A percentile compares a stretch with the other conserved stretches of the same genome.
Evolutionary conservation across 1,139 yeast genomes (phyloP).

Genomic region (Suhomyces anneliseae): DNA sequence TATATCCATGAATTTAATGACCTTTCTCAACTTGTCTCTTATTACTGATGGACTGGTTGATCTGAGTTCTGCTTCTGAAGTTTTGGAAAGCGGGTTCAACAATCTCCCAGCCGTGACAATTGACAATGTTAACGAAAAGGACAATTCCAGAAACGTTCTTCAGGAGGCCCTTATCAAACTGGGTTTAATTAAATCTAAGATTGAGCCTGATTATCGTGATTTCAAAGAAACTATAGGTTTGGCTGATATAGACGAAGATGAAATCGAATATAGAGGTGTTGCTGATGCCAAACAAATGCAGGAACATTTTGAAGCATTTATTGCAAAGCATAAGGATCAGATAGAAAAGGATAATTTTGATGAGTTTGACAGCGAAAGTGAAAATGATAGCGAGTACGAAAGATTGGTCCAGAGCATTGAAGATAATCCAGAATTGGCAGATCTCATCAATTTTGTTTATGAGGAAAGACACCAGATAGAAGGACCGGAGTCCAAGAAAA

Average conservation of each 20-base stretch:
- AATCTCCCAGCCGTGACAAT: background rate
- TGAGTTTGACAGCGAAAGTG: slow-evolving; percentile 2
- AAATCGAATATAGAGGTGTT: slow-evolving; percentile 1
- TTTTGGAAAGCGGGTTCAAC: slow-evolving; percentile 2
- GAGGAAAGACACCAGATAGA: slow-evolving; percentile 5
- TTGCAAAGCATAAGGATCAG: slow-evolving; percentile 2
- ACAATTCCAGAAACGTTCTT: slow-evolving; percentile 7
- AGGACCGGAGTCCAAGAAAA: background rate
- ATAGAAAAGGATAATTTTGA: slow-evolving; percentile 1
- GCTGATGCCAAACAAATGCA: slow-evolving; percentile 4
- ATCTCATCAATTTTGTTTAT: slow-evolving; percentile 13
- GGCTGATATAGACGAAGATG: background rate
- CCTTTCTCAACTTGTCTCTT: background rate
- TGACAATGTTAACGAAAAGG: background rate
- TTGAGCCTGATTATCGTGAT: slow-evolving; percentile 2
- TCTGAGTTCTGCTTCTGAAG: background rate
- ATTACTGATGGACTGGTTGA: slow-evolving; percentile 1
- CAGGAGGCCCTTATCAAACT: slow-evolving; percentile 7
- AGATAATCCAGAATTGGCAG: slow-evolving; percentile 11
- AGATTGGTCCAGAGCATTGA: background rate
- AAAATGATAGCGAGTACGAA: background rate
- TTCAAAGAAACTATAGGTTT: background rate
- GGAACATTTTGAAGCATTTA: slow-evolving; percentile 6
- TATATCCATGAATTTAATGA: slow-evolving; percentile 1
- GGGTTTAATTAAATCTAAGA: background rate